These are phyloP conservation scores for Rubroboletus satanas DNA, from an alignment of 768 basidiomycete genomes.

Conservation along the genomic window DNA sequence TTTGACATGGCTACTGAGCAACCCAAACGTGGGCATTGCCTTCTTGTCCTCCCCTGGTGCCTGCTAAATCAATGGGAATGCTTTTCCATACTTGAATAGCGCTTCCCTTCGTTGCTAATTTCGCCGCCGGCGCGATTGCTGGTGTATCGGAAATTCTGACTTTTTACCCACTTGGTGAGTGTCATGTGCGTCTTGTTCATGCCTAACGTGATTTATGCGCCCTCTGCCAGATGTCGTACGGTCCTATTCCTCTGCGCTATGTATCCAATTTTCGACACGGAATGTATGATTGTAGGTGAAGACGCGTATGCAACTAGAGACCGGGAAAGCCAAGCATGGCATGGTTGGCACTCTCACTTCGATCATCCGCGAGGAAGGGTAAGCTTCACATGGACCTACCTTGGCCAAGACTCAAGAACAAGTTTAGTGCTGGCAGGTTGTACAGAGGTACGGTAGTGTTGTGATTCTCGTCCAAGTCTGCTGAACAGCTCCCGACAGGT, in stretches of 20 bases:
- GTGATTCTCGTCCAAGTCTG: neutral
- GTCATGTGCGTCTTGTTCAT: neutral
- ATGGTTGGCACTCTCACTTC: constrained; percentile 78
- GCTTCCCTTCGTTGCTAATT: constrained; percentile 83
- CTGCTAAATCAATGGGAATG: constrained; percentile 5
- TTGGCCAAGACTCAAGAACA: neutral
- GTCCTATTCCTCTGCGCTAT: constrained; percentile 14
- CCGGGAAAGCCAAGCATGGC: constrained; percentile 69
- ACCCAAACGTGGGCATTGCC: constrained; percentile 28
- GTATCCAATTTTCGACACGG: neutral
- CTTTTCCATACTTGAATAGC: constrained; percentile 40
- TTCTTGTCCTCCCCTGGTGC: neutral
- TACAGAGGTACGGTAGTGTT: constrained; percentile 65
- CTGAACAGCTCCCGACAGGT: constrained; percentile 39
- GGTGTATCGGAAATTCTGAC: constrained; percentile 82
- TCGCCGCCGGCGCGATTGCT: constrained; percentile 94
- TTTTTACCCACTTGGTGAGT: constrained; percentile 85
- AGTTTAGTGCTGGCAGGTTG: constrained; percentile 64
- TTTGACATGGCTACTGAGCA: constrained; percentile 28
- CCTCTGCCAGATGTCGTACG: constrained; percentile 73
- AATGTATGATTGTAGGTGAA: constrained; percentile 63
- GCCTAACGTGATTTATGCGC: constrained; percentile 8
- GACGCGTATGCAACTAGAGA: constrained; percentile 97
- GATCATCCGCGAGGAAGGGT: constrained; percentile 93
- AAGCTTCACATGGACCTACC: constrained; percentile 19